Percentiles rank a stretch among this genome's conserved stretches.
Conservation (phyloP, 192 early-diverging fungal genomes). For the Chytriomyces hyalinus region DNA sequence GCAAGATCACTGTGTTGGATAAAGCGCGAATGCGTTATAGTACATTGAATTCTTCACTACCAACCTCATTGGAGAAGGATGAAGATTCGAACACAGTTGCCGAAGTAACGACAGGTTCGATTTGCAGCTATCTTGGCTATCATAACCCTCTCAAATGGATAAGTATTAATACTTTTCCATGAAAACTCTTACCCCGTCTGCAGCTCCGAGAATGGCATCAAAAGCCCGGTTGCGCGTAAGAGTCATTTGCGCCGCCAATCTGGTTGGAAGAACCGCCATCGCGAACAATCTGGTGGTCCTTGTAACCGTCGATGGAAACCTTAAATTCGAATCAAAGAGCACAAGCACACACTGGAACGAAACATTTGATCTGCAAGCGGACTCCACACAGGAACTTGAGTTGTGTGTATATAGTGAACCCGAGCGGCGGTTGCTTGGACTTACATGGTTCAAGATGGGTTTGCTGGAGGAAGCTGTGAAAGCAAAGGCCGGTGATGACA, state of each 20-base stretch:
- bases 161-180: too few species aligned
- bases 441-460: constrained; percentile 1
- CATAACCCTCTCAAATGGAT: too few species aligned
- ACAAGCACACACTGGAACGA: background rate
- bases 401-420: background rate
- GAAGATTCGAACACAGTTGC: too few species aligned
- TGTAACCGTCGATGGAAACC: background rate
- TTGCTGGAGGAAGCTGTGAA: background rate
- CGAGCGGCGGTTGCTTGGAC: background rate
- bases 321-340: background rate
- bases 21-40: constrained; percentile 80
- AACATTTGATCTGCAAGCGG: background rate
- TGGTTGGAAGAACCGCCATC: background rate
- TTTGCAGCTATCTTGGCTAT: too few species aligned
- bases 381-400: background rate
- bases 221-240: background rate
- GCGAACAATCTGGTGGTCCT: background rate
- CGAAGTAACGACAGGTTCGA: too few species aligned
- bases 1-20: constrained; percentile 42
- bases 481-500: background rate
- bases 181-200: too few species aligned
- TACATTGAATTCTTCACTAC: constrained; percentile 24
- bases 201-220: background rate
- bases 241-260: background rate
- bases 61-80: too few species aligned